Evolutionary conservation across 805 yeast genomes (phyloP).

Genomic region (Teunomyces lycoperdinae): DNA sequence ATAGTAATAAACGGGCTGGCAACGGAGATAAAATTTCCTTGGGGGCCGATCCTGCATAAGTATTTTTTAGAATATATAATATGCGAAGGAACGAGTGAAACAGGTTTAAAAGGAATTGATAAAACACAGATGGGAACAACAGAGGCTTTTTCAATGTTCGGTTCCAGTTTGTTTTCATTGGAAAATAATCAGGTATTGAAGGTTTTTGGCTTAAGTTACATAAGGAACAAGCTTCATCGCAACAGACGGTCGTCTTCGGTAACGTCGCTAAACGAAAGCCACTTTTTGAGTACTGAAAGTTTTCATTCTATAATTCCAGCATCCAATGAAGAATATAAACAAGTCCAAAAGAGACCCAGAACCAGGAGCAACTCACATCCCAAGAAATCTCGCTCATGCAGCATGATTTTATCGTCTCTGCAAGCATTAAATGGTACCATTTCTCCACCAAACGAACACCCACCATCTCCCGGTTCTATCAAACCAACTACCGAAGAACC

Average conservation of each 20-base stretch:
- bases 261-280: background rate
- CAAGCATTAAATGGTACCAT: constrained; percentile 2
- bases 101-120: background rate
- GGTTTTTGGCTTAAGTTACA: constrained; percentile 3
- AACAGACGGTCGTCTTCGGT: background rate
- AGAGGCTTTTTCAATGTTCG: background rate
- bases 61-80: background rate
- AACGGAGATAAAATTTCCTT: background rate
- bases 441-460: background rate
- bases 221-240: constrained; percentile 4
- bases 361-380: background rate
- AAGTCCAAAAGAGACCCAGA: background rate
- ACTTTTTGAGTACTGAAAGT: background rate
- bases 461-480: background rate
- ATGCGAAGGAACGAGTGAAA: background rate
- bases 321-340: background rate
- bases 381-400: background rate
- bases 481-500: background rate
- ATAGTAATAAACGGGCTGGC: background rate
- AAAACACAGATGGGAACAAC: background rate
- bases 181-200: constrained; percentile 2
- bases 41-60: background rate
- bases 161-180: background rate
- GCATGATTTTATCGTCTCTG: background rate
- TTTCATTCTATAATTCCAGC: background rate